Percentiles rank a stretch among this genome's conserved stretches.
These are phyloP conservation scores for Thozetella sp. DNA, from an alignment of 495 filamentous ascomycete genomes.

Conservation along the genomic window DNA sequence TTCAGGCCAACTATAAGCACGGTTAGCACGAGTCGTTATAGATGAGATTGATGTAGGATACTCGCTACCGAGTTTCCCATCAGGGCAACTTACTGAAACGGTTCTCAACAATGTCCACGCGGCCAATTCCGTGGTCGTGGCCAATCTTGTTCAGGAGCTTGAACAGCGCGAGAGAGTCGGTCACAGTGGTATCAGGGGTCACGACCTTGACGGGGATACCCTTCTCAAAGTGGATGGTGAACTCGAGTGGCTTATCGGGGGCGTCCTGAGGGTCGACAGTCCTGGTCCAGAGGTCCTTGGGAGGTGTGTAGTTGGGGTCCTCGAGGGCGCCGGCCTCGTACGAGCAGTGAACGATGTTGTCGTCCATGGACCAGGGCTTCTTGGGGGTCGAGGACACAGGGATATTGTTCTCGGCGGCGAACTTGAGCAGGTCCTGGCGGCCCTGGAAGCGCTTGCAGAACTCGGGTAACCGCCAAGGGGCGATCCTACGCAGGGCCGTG, in stretches of 20 bases:
- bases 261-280: constrained; percentile 77
- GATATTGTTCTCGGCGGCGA: constrained; percentile 75
- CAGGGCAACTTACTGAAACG: constrained; percentile 22
- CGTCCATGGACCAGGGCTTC: constrained; percentile 84
- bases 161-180: constrained; percentile 81
- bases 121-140: constrained; percentile 74
- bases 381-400: constrained; percentile 84
- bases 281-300: constrained; percentile 83
- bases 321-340: constrained; percentile 87
- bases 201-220: constrained; percentile 74
- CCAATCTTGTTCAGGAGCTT: constrained; percentile 77
- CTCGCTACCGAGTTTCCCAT: background rate
- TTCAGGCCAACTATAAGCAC: constrained; percentile 61
- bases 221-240: constrained; percentile 82
- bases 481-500: no score
- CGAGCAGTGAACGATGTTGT: constrained; percentile 88
- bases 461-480: constrained; percentile 82
- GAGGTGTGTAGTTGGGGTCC: constrained; percentile 64
- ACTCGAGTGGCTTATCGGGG: constrained; percentile 74
- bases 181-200: constrained; percentile 63
- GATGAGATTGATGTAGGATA: background rate
- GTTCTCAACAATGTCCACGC: constrained; percentile 88
- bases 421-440: constrained; percentile 86
- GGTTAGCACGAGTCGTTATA: background rate
- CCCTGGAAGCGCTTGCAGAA: constrained; percentile 85